These are phyloP conservation scores for Umbelopsis sp. DNA, from an alignment of 192 early-diverging fungal species.

Conservation along the genomic window DNA sequence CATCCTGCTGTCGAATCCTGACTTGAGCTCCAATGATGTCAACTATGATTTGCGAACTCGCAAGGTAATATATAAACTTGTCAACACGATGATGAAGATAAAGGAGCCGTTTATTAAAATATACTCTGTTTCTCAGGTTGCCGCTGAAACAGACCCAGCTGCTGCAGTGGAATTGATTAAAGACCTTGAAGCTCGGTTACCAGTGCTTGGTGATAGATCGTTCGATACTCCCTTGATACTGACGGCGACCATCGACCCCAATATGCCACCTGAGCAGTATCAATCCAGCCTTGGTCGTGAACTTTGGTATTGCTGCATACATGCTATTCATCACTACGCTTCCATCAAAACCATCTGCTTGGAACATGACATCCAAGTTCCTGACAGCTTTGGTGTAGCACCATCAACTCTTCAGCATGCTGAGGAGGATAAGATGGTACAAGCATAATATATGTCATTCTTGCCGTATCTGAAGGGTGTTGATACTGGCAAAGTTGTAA, in stretches of 20 bases:
- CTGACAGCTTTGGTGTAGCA: conserved; percentile 54
- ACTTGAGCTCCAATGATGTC: conserved; percentile 31
- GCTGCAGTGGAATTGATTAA: conserved; percentile 38
- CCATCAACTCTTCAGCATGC: conserved; percentile 49
- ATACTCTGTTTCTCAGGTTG: conserved; percentile 36
- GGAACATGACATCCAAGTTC: conserved; percentile 44
- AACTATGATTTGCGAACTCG: conserved; percentile 48
- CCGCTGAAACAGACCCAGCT: conserved; percentile 46
- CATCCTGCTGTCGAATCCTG: conserved; percentile 34
- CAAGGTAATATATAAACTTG: conserved; percentile 37
- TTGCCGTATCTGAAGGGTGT: too few species aligned
- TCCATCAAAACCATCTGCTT: conserved; percentile 59
- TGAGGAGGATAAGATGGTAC: not conserved
- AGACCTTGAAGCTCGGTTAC: conserved; percentile 26
- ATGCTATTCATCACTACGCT: conserved; percentile 64
- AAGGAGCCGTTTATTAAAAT: not conserved
- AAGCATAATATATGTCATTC: too few species aligned
- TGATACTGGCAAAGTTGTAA: too few species aligned
- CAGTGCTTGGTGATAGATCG: conserved; percentile 6
- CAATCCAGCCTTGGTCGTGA: conserved; percentile 55
- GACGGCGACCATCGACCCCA: conserved; percentile 47
- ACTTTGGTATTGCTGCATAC: conserved; percentile 62
- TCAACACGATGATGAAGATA: too few species aligned
- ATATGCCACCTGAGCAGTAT: conserved; percentile 28
- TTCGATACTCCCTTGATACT: conserved; percentile 34